phyloP scores from a whole-genome alignment of 768 basidiomycete genomes.

The Mycena belliarum region DNA sequence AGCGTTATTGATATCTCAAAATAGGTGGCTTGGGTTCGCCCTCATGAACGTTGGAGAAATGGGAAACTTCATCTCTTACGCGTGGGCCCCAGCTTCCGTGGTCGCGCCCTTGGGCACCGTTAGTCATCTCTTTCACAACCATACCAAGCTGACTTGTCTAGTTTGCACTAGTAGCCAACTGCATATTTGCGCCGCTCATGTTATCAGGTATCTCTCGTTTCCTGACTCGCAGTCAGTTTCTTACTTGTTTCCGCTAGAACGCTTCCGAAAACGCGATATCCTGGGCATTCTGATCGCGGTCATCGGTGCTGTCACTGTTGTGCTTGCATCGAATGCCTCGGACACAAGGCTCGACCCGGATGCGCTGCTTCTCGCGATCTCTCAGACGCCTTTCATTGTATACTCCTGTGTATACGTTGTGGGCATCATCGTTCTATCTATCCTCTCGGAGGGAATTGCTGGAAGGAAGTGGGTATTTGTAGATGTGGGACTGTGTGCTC shows the following conservation, averaged over 20 bases:
- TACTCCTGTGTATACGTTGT: constrained; percentile 68
- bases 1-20: constrained; percentile 2
- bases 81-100: constrained; percentile 86
- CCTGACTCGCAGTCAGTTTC: no score
- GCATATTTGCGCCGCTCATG: constrained; percentile 87
- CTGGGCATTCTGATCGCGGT: constrained; percentile 80
- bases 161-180: constrained; percentile 95
- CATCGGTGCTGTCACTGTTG: constrained; percentile 91
- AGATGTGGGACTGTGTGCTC: constrained; percentile 85
- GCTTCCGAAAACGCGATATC: constrained; percentile 82
- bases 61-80: constrained; percentile 90
- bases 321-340: constrained; percentile 73
- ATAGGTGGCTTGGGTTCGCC: constrained; percentile 86
- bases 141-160: constrained; percentile 29
- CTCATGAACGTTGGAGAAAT: constrained; percentile 91
- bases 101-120: constrained; percentile 97
- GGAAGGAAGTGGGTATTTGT: constrained; percentile 77
- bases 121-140: constrained; percentile 30
- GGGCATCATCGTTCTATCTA: constrained; percentile 56
- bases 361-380: constrained; percentile 67
- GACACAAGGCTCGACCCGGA: constrained; percentile 70
- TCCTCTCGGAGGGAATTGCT: constrained; percentile 61
- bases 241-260: constrained; percentile 41
- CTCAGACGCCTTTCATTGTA: constrained; percentile 69
- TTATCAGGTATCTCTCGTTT: neutral